Percentiles rank a stretch among this genome's conserved stretches.
These are phyloP conservation scores for Beauveria sp. DNA, from an alignment of 2,329 filamentous ascomycete genomes.

Conservation along the genomic window DNA sequence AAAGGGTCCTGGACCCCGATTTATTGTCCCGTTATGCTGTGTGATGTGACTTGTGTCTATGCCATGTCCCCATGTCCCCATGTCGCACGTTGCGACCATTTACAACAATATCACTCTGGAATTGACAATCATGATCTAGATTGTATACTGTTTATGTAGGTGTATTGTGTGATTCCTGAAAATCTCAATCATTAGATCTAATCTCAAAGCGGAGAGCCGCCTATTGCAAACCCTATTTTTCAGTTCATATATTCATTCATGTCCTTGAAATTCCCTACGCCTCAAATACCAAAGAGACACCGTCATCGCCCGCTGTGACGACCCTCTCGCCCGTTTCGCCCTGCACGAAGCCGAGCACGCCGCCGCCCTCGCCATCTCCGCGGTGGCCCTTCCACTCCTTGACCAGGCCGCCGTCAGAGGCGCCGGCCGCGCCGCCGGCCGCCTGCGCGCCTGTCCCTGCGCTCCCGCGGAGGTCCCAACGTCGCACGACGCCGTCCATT, in stretches of 20 bases:
- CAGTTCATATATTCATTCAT: neutral
- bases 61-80: neutral
- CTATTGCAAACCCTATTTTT: neutral
- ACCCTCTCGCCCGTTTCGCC: conserved; percentile 64
- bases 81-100: no score
- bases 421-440: conserved; percentile 16
- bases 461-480: conserved; percentile 71
- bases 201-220: no score
- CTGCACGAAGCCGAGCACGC: conserved; percentile 87
- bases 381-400: conserved; percentile 89
- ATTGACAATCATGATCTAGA: neutral
- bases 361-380: conserved; percentile 77
- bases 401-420: conserved; percentile 57
- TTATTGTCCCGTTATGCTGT: neutral
- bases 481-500: conserved; percentile 81
- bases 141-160: no score
- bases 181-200: neutral
- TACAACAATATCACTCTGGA: neutral
- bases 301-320: conserved; percentile 87
- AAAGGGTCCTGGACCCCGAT: conserved; percentile 8
- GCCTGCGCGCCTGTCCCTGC: conserved; percentile 23
- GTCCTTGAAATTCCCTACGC: conserved; percentile 25
- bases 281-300: conserved; percentile 60
- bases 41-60: neutral
- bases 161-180: neutral